A percentile compares a stretch with the other conserved stretches of the same genome.
Evolutionary conservation across 495 filamentous ascomycete genomes (phyloP).

Genomic region (Aspergillus saccharolyticus): DNA sequence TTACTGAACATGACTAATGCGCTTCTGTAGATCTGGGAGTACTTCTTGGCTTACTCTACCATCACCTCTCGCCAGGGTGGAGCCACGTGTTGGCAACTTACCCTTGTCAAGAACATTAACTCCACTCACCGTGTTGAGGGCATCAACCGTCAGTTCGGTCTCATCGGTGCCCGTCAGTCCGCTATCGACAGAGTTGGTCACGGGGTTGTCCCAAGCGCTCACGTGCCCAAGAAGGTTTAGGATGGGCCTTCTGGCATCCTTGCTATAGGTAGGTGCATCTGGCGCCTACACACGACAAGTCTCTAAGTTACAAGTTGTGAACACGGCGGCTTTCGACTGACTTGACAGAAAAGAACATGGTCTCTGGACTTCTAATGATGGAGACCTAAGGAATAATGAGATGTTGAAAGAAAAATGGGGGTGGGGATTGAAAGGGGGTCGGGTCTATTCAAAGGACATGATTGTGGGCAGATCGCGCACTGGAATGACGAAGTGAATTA

Average conservation of each 20-base stretch:
- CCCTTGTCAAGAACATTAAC: constrained; percentile 96
- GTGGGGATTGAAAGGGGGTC: neutral
- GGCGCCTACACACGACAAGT: neutral
- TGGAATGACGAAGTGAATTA: constrained; percentile 3
- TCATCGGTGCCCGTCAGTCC: constrained; percentile 60
- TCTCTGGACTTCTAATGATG: neutral
- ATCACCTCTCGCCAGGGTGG: constrained; percentile 90
- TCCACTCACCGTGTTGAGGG: constrained; percentile 91
- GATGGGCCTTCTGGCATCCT: neutral
- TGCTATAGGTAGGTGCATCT: neutral
- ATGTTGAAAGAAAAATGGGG: neutral
- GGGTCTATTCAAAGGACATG: neutral
- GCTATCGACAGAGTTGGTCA: constrained; percentile 34
- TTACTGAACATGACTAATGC: constrained; percentile 8
- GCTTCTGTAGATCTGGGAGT: constrained; percentile 86
- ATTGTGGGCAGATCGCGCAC: neutral
- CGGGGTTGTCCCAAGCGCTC: constrained; percentile 38
- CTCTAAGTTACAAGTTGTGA: neutral
- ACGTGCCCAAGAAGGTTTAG: constrained; percentile 34
- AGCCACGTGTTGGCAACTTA: constrained; percentile 96
- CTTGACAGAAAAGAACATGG: neutral
- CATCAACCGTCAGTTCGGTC: constrained; percentile 65
- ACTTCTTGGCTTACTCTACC: constrained; percentile 89
- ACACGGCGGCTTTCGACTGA: neutral
- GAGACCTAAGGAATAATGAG: neutral